Conservation (phyloP, 1,284 basidiomycete species). For the Leccinum subspadiceum region DNA sequence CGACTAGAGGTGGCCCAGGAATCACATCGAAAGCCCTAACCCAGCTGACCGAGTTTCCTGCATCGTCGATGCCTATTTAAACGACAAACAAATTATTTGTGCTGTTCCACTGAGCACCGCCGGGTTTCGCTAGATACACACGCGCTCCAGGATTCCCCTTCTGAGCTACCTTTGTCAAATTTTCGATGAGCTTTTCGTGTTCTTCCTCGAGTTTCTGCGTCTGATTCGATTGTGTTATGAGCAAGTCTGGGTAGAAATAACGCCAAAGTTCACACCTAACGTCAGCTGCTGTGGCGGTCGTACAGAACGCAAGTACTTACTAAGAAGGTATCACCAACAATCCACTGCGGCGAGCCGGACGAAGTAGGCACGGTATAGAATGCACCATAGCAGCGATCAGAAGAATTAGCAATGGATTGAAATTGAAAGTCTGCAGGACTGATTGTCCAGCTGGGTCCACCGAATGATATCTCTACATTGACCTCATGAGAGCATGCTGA, state of each 20-base stretch:
- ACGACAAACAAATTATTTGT: constrained; percentile 43
- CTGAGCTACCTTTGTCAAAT: constrained; percentile 8
- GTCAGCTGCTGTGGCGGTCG: constrained; percentile 5
- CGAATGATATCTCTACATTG: constrained; percentile 50
- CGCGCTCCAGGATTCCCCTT: constrained; percentile 13
- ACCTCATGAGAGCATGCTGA: constrained; percentile 42
- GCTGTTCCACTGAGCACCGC: constrained; percentile 46
- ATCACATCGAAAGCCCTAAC: constrained; percentile 33
- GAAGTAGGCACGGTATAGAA: constrained; percentile 25
- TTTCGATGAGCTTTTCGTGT: constrained; percentile 11
- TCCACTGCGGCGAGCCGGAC: constrained; percentile 22
- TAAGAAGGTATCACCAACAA: constrained; percentile 30
- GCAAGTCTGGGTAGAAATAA: background rate
- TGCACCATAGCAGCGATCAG: constrained; percentile 25
- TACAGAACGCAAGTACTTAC: constrained; percentile 7
- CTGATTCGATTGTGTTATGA: constrained; percentile 8
- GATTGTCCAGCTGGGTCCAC: constrained; percentile 38
- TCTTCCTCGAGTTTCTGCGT: background rate
- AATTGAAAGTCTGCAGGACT: constrained; percentile 29
- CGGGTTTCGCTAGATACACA: constrained; percentile 48
- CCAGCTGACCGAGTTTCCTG: constrained; percentile 54
- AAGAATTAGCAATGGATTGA: constrained; percentile 3
- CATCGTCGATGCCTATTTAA: constrained; percentile 68
- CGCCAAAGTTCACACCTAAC: background rate
- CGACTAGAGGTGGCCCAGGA: no score